Percentiles rank a stretch among this genome's conserved stretches.
Evolutionary conservation across 2,329 filamentous ascomycete species (phyloP).

Genomic region (Botrytis fabae): DNA sequence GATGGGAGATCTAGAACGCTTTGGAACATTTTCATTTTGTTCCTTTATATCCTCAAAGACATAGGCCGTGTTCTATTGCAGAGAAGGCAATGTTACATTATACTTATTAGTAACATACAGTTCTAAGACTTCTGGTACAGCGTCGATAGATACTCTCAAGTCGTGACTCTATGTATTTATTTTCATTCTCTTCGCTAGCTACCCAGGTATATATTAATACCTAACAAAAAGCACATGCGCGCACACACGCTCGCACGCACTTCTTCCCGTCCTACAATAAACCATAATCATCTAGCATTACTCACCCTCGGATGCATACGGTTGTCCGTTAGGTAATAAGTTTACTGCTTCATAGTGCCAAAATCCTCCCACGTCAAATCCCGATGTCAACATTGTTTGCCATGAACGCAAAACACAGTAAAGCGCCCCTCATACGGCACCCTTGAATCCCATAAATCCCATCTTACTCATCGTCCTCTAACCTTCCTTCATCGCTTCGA

Average conservation of each 20-base stretch:
- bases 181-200: background rate
- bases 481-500: slow-evolving; percentile 29
- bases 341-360: background rate
- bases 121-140: background rate
- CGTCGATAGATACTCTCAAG: background rate
- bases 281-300: background rate
- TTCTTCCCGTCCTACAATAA: background rate
- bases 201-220: background rate
- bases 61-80: background rate
- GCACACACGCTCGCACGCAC: background rate
- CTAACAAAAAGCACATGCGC: background rate
- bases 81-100: background rate
- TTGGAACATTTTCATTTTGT: background rate
- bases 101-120: background rate
- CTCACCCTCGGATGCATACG: background rate
- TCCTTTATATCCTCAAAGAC: background rate
- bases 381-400: background rate
- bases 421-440: background rate
- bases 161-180: background rate
- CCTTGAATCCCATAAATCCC: slow-evolving; percentile 14
- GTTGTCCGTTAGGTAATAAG: background rate
- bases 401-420: background rate
- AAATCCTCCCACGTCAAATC: background rate
- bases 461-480: slow-evolving; percentile 36
- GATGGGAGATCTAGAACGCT: background rate